These are phyloP conservation scores for Nyssa sinensis DNA, from an alignment of 148 eudicot genomes.

Conservation along the genomic window DNA sequence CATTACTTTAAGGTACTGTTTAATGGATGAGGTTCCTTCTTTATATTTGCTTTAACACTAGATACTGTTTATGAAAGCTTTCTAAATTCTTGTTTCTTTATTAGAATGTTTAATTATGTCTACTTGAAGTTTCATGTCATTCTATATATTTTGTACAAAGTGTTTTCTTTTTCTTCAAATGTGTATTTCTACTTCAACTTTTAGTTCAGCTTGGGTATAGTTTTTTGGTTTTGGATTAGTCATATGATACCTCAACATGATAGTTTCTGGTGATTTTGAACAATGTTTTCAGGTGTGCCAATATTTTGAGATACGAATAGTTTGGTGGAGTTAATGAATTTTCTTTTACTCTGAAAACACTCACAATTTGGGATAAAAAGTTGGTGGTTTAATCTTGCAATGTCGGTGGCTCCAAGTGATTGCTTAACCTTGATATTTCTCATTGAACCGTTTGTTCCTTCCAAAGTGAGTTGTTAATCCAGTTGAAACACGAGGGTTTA, in stretches of 20 bases:
- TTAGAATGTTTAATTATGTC: not conserved
- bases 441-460: too few species aligned
- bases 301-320: not conserved
- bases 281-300: not conserved
- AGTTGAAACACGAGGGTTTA: too few species aligned
- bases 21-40: not conserved
- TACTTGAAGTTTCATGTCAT: not conserved
- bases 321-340: too few species aligned
- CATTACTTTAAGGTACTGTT: constrained; percentile 92
- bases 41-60: not conserved
- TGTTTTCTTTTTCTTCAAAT: not conserved
- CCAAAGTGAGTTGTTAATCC: too few species aligned
- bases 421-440: too few species aligned
- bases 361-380: too few species aligned
- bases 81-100: not conserved
- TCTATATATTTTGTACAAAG: too few species aligned
- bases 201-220: not conserved
- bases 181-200: not conserved
- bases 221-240: not conserved
- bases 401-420: too few species aligned
- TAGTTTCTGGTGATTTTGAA: not conserved
- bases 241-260: not conserved
- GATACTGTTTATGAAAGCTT: not conserved
- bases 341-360: too few species aligned
- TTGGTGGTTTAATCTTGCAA: too few species aligned